These are phyloP conservation scores for Penicillium thymicola DNA, from an alignment of 2,329 filamentous ascomycete species.

Conservation along the genomic window DNA sequence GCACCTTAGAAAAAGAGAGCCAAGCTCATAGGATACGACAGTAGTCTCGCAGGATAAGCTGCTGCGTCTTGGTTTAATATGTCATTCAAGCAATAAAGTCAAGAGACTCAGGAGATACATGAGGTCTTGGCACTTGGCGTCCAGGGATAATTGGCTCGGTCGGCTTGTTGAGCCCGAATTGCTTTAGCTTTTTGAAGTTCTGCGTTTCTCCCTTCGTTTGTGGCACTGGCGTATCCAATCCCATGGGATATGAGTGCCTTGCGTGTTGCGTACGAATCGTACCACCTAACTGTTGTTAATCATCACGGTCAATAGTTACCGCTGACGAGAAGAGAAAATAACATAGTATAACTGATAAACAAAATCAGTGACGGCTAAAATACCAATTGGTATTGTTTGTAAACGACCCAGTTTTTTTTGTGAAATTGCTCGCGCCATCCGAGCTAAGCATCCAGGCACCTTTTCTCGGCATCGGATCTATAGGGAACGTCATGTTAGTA, in stretches of 20 bases:
- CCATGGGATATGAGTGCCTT: neutral
- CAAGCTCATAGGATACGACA: constrained; percentile 12
- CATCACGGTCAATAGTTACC: neutral
- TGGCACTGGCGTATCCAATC: neutral
- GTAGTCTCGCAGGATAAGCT: constrained; percentile 3
- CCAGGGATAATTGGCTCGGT: constrained; percentile 11
- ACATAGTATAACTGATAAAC: neutral
- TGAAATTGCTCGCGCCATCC: constrained; percentile 4
- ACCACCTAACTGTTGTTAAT: neutral
- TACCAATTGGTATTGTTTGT: neutral
- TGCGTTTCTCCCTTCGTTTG: neutral
- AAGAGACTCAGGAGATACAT: constrained; percentile 2
- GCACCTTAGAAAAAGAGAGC: neutral
- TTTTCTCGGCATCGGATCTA: neutral
- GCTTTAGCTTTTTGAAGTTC: neutral
- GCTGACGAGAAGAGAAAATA: neutral
- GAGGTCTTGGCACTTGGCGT: constrained; percentile 21
- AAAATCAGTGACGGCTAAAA: neutral
- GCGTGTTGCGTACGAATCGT: neutral
- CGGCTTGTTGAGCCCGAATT: constrained; percentile 9
- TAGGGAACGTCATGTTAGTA: neutral
- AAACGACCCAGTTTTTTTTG: neutral
- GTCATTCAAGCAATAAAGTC: constrained; percentile 12
- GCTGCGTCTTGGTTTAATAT: constrained; percentile 10
- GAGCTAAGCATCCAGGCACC: neutral